Percentiles rank a stretch among this genome's conserved stretches.
phyloP scores from a whole-genome alignment of 768 basidiomycete species.

The Infundibulicybe gibba region DNA sequence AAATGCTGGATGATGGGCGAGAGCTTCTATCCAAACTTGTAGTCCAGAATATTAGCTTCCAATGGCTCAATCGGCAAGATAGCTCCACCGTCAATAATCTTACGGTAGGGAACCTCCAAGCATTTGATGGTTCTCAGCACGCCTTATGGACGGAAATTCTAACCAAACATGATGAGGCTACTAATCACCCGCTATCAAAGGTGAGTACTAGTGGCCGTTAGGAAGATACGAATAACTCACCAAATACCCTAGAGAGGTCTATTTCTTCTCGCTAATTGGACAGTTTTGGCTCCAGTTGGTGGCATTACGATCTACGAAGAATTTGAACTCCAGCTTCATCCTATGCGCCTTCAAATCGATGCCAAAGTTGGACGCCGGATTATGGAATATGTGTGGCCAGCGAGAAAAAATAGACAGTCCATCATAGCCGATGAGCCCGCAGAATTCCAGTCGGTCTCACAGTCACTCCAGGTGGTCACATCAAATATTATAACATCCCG shows the following conservation, averaged over 20 bases:
- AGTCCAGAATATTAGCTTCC: conserved; percentile 74
- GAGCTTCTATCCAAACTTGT: conserved; percentile 83
- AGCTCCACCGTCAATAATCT: conserved; percentile 80
- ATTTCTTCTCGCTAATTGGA: conserved; percentile 79
- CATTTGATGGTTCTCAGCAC: conserved; percentile 80
- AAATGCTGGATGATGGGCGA: conserved; percentile 73
- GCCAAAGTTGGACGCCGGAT: conserved; percentile 75
- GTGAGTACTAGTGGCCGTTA: conserved; percentile 27
- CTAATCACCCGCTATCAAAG: conserved; percentile 69
- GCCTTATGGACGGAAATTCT: conserved; percentile 89
- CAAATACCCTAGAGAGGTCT: conserved; percentile 49
- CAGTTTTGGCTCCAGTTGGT: conserved; percentile 83
- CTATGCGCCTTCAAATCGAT: conserved; percentile 84
- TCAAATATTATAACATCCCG: conserved; percentile 25
- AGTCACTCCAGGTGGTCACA: neutral
- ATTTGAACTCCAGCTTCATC: conserved; percentile 81
- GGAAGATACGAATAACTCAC: neutral
- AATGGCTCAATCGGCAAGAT: conserved; percentile 84
- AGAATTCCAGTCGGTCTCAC: conserved; percentile 10
- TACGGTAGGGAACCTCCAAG: conserved; percentile 71
- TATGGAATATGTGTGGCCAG: conserved; percentile 87
- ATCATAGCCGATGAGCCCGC: conserved; percentile 14
- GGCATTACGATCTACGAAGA: conserved; percentile 88
- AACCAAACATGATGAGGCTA: conserved; percentile 68
- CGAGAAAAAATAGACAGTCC: conserved; percentile 41